A percentile compares a stretch with the other conserved stretches of the same genome.
Evolutionary conservation across 2,329 filamentous ascomycete species (phyloP).

Genomic region (Scedosporium aurantiacum): DNA sequence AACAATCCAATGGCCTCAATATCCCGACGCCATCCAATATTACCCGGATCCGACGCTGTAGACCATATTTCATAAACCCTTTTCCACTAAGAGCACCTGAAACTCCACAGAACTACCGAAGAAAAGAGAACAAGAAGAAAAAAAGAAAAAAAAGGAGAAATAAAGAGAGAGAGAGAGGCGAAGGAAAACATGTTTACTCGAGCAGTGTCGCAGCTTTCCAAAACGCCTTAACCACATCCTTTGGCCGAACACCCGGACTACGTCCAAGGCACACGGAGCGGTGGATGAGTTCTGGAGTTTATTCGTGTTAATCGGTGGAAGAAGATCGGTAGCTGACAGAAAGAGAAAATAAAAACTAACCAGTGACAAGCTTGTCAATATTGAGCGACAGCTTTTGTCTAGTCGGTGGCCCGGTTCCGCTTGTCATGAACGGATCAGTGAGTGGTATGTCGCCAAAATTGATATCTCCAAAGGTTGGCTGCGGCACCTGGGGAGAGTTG

Average conservation of each 20-base stretch:
- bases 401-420: background rate
- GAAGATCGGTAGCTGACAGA: background rate
- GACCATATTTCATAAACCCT: background rate
- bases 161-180: background rate
- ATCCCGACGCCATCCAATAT: background rate
- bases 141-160: background rate
- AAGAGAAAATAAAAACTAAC: background rate
- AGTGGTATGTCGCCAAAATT: background rate
- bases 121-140: background rate
- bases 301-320: background rate
- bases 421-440: background rate
- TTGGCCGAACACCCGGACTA: slow-evolving; percentile 26
- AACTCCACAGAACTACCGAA: background rate
- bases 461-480: background rate
- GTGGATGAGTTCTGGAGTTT: slow-evolving; percentile 22
- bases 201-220: slow-evolving; percentile 12
- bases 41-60: background rate
- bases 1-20: background rate
- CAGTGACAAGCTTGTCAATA: background rate
- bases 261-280: slow-evolving; percentile 27
- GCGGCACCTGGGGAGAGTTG: background rate
- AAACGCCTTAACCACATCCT: slow-evolving; percentile 24
- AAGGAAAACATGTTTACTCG: background rate
- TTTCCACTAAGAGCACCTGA: background rate
- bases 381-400: background rate